A percentile compares a stretch with the other conserved stretches of the same genome.
Evolutionary conservation across 768 basidiomycete genomes (phyloP).

Genomic region (Suillus hirtellus): DNA sequence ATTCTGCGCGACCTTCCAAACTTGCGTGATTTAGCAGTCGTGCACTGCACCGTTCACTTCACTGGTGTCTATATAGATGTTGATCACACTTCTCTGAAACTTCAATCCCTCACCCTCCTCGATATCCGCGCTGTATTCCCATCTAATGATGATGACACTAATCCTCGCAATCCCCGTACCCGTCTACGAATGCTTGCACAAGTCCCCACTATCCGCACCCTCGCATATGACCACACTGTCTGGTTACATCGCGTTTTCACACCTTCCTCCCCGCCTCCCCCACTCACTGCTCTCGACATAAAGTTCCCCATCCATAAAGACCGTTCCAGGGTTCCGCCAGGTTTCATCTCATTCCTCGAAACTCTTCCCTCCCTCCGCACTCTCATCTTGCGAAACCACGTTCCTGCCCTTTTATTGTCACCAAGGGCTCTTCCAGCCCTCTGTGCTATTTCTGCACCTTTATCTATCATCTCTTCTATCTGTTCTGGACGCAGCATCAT

Average conservation of each 20-base stretch:
- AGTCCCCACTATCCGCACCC: slow-evolving; percentile 36
- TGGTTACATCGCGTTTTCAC: slow-evolving; percentile 43
- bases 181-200: slow-evolving; percentile 36
- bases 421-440: slow-evolving; percentile 23
- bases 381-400: slow-evolving; percentile 28
- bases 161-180: neutral
- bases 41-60: slow-evolving; percentile 37
- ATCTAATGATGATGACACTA: slow-evolving; percentile 18
- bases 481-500: slow-evolving; percentile 18
- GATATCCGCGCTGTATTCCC: slow-evolving; percentile 28
- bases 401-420: slow-evolving; percentile 28
- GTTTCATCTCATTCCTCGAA: slow-evolving; percentile 24
- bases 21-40: slow-evolving; percentile 41
- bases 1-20: slow-evolving; percentile 38
- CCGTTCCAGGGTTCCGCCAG: slow-evolving; percentile 23
- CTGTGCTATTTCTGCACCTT: slow-evolving; percentile 24
- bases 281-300: slow-evolving; percentile 27
- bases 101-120: slow-evolving; percentile 43
- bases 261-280: slow-evolving; percentile 18
- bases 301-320: slow-evolving; percentile 33
- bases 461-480: slow-evolving; percentile 30
- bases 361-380: slow-evolving; percentile 25
- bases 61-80: slow-evolving; percentile 18
- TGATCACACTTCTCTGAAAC: slow-evolving; percentile 39
- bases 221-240: slow-evolving; percentile 38